Percentiles rank a stretch among this genome's conserved stretches.
phyloP scores from a whole-genome alignment of 2,329 filamentous ascomycete species.

The Clonostachys rosea region DNA sequence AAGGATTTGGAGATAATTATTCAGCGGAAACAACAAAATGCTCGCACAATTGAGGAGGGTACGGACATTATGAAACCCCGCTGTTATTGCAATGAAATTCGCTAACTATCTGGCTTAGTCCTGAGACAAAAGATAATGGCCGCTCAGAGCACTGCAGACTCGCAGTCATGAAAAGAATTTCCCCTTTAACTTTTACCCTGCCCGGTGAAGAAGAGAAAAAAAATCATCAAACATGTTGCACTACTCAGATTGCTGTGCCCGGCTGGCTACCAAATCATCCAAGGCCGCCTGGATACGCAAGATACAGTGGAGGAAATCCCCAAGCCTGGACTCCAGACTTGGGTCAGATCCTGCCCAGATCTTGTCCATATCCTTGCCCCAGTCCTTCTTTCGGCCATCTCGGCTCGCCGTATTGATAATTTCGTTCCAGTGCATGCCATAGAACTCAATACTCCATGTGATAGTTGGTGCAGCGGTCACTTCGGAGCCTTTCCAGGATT shows the following conservation, averaged over 20 bases:
- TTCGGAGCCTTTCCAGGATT: conserved; percentile 15
- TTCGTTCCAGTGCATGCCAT: conserved; percentile 29
- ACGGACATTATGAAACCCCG: background rate
- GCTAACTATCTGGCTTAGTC: conserved; percentile 17
- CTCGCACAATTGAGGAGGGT: conserved; percentile 88
- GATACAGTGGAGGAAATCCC: conserved; percentile 20
- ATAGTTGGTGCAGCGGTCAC: conserved; percentile 9
- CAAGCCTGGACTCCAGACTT: conserved; percentile 16
- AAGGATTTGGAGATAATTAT: conserved; percentile 54
- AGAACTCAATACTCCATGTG: conserved; percentile 23
- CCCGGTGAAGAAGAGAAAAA: too few species aligned
- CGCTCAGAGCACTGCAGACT: background rate
- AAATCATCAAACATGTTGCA: too few species aligned
- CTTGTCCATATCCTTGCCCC: conserved; percentile 17
- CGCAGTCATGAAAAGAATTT: too few species aligned
- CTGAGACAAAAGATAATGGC: conserved; percentile 39
- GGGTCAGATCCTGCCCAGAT: conserved; percentile 22
- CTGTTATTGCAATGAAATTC: background rate
- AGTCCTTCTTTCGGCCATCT: conserved; percentile 17
- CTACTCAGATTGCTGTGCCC: background rate
- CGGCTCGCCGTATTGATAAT: conserved; percentile 18
- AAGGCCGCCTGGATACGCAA: conserved; percentile 17
- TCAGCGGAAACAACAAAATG: conserved; percentile 73
- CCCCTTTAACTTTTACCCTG: too few species aligned
- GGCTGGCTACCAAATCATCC: background rate